Evolutionary conservation across 495 filamentous ascomycete genomes (phyloP), one percentile per base, ranked within the genome.

Genomic region (Thermothielavioides terrestris): DNA sequence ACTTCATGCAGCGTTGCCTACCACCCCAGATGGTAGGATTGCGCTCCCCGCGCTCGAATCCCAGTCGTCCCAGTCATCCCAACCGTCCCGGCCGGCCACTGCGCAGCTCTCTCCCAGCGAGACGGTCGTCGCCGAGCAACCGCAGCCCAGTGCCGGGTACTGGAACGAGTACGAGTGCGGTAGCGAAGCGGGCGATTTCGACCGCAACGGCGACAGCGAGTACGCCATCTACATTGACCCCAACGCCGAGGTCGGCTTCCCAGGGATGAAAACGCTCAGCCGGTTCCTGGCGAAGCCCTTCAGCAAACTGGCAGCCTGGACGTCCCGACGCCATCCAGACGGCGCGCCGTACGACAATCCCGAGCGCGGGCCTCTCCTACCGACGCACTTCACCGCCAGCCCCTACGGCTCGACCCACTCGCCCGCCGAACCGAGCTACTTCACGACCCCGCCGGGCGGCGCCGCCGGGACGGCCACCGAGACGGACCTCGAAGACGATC

Each of bases 81-180:
- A n/a, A n/a, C 46, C 27, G n/a, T 44, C 47, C 47, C 57, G 43
- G 42, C 55, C 17, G 1, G 5, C 44, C 30, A 42, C 35, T 43
- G 42, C 39, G 23, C 48, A 49, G 38, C 36, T 46, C 14, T 53
- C 56, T 1, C 57, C 49, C 11, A 53, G 11, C 42, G 52, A 54
- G 25, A 53, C 47, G 3, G 46, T 37, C 34, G 59, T 56, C 54
- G 61, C 51, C 26, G 27, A 27, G 0, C 50, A 42, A 14, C 22
- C 57, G 10, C 57, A 49, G 46, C 64, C 40, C 47, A 12, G 54
- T 39, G 44, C 60, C 7, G 61, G 55, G 18, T 83, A 83, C 55
- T 84, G 80, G 80, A 82, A 82, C 58, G 80, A 84, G 57, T 84
- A 82, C 61, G 80, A 84, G 36, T 62, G 79, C 58, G 77, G 75